Conservation (phyloP, 2,329 filamentous ascomycete genomes). For the Xylaria polymorpha region DNA sequence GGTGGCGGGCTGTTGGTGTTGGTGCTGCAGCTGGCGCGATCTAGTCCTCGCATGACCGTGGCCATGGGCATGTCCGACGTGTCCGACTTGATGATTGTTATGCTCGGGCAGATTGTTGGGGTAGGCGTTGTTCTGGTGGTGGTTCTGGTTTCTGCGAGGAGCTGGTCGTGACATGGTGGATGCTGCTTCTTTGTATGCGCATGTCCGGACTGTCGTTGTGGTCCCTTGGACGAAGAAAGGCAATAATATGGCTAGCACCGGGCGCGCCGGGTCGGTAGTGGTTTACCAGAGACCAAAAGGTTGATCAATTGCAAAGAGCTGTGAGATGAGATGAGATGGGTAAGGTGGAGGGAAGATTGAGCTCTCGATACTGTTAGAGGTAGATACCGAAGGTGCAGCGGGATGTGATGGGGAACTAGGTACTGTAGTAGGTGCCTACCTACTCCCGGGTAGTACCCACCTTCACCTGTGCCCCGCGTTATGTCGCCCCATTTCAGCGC, state of each 20-base stretch:
- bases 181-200: conserved; percentile 6
- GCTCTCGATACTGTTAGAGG: not conserved
- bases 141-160: conserved; percentile 51
- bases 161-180: conserved; percentile 51
- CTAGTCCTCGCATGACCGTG: conserved; percentile 53
- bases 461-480: conserved; percentile 4
- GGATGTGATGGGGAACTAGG: too few relatives aligned
- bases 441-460: too few relatives aligned
- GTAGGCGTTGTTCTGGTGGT: conserved; percentile 32
- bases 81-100: conserved; percentile 26
- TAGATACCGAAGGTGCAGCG: too few relatives aligned
- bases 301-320: not conserved
- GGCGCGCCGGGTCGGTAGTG: not conserved
- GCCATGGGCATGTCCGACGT: conserved; percentile 12
- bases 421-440: too few relatives aligned
- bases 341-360: not conserved
- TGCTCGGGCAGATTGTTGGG: conserved; percentile 26
- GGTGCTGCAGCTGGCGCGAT: conserved; percentile 46
- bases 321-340: not conserved
- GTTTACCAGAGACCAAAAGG: not conserved
- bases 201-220: conserved; percentile 9
- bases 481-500: not conserved
- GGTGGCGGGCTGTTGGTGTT: conserved; percentile 33
- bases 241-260: not conserved
- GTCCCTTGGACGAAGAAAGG: not conserved